These are phyloP conservation scores for Chiua virens DNA, from an alignment of 768 basidiomycete genomes.

Conservation along the genomic window DNA sequence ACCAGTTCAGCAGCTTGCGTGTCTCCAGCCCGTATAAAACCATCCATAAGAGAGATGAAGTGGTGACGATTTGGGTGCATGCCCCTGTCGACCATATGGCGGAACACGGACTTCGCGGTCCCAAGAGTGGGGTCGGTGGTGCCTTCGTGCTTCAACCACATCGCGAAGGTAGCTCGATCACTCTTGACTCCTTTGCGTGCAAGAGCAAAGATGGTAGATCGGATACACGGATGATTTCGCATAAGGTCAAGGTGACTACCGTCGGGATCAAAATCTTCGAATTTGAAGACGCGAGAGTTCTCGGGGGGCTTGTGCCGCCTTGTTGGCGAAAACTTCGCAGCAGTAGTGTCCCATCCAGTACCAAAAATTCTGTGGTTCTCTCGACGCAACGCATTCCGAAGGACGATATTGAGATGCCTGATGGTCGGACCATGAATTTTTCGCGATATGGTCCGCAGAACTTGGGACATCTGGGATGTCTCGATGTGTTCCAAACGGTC, in stretches of 20 bases:
- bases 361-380: slow-evolving; percentile 49
- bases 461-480: slow-evolving; percentile 46
- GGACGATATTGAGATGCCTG: slow-evolving; percentile 54
- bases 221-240: slow-evolving; percentile 33
- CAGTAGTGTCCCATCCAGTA: slow-evolving; percentile 46
- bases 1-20: slow-evolving; percentile 53
- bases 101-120: slow-evolving; percentile 54
- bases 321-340: slow-evolving; percentile 39
- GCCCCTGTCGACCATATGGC: slow-evolving; percentile 61
- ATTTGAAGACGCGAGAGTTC: slow-evolving; percentile 16
- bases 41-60: slow-evolving; percentile 73
- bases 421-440: slow-evolving; percentile 46
- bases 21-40: slow-evolving; percentile 62
- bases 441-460: slow-evolving; percentile 49
- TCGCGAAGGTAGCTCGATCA: slow-evolving; percentile 56
- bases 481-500: slow-evolving; percentile 41
- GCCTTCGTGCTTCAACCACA: slow-evolving; percentile 65
- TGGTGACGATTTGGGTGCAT: slow-evolving; percentile 74
- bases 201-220: slow-evolving; percentile 48
- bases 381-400: slow-evolving; percentile 50
- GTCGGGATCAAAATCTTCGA: slow-evolving; percentile 46
- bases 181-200: slow-evolving; percentile 47
- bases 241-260: slow-evolving; percentile 38
- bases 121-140: slow-evolving; percentile 50
- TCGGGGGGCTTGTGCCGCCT: slow-evolving; percentile 19